These are phyloP conservation scores for Microthlaspi erraticum DNA, from an alignment of 345 rosid species.

Conservation along the genomic window DNA sequence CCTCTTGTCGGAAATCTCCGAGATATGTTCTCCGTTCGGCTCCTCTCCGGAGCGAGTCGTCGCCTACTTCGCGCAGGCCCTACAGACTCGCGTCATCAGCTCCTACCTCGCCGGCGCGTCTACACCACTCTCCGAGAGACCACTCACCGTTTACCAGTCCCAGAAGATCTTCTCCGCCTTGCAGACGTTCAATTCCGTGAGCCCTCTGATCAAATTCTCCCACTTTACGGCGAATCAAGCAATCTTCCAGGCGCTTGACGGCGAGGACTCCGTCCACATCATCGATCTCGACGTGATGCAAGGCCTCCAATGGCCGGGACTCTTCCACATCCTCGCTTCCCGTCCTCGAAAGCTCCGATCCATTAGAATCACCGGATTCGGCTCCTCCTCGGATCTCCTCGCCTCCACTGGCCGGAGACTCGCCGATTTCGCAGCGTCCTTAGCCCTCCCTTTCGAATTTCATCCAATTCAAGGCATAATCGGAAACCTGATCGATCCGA, in stretches of 20 bases:
- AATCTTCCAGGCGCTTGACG: slow-evolving; percentile 80
- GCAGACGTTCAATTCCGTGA: slow-evolving; percentile 82
- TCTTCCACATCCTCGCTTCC: slow-evolving; percentile 94
- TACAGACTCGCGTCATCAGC: slow-evolving; percentile 85
- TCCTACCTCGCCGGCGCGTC: slow-evolving; percentile 65
- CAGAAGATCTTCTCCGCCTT: slow-evolving; percentile 77
- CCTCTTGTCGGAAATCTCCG: slow-evolving; percentile 75
- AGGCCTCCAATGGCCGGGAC: slow-evolving; percentile 98
- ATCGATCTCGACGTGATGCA: slow-evolving; percentile 97
- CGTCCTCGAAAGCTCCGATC: slow-evolving; percentile 78
- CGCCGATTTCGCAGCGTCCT: slow-evolving; percentile 79
- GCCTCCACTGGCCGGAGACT: slow-evolving; percentile 85
- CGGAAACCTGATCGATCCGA: slow-evolving; percentile 58
- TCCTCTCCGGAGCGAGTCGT: slow-evolving; percentile 91
- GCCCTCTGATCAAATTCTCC: slow-evolving; percentile 80
- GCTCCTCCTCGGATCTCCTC: slow-evolving; percentile 75
- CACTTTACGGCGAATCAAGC: slow-evolving; percentile 99
- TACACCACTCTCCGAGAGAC: slow-evolving; percentile 57
- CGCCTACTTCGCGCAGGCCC: slow-evolving; percentile 85
- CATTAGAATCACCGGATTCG: slow-evolving; percentile 84
- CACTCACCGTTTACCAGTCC: slow-evolving; percentile 60
- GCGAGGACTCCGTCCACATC: slow-evolving; percentile 84
- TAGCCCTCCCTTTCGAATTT: slow-evolving; percentile 83
- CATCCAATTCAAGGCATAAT: slow-evolving; percentile 81
- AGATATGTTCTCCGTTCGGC: slow-evolving; percentile 83